Evolutionary conservation across 2,329 filamentous ascomycete genomes (phyloP).

Genomic region (Calonectria leucothoes): DNA sequence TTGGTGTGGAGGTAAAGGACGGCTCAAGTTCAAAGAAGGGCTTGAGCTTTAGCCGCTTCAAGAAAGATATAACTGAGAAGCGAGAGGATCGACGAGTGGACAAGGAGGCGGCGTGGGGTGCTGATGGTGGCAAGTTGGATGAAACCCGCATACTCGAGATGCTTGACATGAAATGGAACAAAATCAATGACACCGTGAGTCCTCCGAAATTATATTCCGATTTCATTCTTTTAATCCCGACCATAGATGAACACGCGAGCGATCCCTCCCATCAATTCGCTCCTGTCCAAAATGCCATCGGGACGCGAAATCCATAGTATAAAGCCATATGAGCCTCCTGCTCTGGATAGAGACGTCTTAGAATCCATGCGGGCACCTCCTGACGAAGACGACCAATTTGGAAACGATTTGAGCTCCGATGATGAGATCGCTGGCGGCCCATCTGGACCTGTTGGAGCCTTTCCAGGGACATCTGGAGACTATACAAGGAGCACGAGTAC

Average conservation of each 20-base stretch:
- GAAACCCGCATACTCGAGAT: conserved; percentile 88
- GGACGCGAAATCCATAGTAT: conserved; percentile 86
- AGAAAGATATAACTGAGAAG: conserved; percentile 80
- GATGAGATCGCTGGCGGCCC: conserved; percentile 48
- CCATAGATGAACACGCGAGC: conserved; percentile 80
- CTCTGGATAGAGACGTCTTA: conserved; percentile 73
- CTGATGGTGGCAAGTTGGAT: conserved; percentile 86
- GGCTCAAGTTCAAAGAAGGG: conserved; percentile 60
- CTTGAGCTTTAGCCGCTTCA: conserved; percentile 70
- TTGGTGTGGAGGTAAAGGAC: conserved; percentile 71
- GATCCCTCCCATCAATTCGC: conserved; percentile 76
- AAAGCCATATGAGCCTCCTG: conserved; percentile 74
- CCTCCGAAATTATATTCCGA: accelerated
- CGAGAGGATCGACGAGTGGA: conserved; percentile 84
- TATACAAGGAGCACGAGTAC: conserved; percentile 47
- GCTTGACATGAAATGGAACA: conserved; percentile 89
- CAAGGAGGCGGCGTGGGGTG: conserved; percentile 78
- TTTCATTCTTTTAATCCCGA: conserved; percentile 22
- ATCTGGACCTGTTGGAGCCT: conserved; percentile 58
- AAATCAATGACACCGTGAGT: conserved; percentile 89
- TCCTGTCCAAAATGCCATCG: conserved; percentile 85
- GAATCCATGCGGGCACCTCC: conserved; percentile 65
- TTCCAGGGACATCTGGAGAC: conserved; percentile 59
- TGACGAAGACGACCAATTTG: conserved; percentile 47
- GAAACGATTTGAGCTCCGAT: conserved; percentile 52